phyloP scores from a whole-genome alignment of 78 protist genomes.

The Reticulomyxa filosa region DNA sequence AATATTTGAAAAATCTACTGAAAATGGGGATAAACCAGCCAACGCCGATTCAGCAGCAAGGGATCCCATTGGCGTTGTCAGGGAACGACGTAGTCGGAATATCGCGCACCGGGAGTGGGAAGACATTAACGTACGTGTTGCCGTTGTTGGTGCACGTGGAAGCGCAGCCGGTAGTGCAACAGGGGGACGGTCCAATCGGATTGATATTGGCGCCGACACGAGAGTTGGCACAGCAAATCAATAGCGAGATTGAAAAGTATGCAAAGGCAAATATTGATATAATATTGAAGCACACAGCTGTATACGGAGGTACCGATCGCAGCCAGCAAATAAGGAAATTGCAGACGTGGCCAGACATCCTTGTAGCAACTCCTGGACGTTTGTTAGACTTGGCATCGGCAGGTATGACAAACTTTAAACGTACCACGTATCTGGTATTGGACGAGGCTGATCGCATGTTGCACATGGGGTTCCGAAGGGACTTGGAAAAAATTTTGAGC shows the following conservation, averaged over 20 bases:
- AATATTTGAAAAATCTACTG: too few relatives aligned
- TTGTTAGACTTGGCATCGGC: constrained; percentile 16
- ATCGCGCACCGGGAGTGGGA: constrained; percentile 20
- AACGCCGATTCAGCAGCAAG: too few relatives aligned
- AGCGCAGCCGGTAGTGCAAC: constrained; percentile 13
- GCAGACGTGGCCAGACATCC: constrained; percentile 22
- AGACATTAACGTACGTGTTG: not conserved
- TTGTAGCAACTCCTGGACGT: constrained; percentile 34
- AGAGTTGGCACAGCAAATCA: constrained; percentile 82
- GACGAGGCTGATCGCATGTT: constrained; percentile 25
- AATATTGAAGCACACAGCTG: constrained; percentile 21
- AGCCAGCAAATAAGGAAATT: constrained; percentile 37
- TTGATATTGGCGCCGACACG: constrained; percentile 85
- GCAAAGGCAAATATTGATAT: constrained; percentile 13
- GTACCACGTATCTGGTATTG: constrained; percentile 15
- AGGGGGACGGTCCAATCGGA: constrained; percentile 66
- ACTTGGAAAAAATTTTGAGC: constrained; percentile 2
- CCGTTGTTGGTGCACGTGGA: not conserved
- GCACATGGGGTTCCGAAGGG: too few relatives aligned
- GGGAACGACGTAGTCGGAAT: constrained; percentile 24
- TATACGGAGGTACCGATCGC: constrained; percentile 86
- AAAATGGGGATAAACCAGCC: too few relatives aligned
- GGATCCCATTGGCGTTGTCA: not conserved
- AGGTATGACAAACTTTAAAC: constrained; percentile 6
- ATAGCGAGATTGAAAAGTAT: constrained; percentile 43